Conservation (phyloP, 2,329 filamentous ascomycete genomes). For the Ceratocystiopsis sp. region DNA sequence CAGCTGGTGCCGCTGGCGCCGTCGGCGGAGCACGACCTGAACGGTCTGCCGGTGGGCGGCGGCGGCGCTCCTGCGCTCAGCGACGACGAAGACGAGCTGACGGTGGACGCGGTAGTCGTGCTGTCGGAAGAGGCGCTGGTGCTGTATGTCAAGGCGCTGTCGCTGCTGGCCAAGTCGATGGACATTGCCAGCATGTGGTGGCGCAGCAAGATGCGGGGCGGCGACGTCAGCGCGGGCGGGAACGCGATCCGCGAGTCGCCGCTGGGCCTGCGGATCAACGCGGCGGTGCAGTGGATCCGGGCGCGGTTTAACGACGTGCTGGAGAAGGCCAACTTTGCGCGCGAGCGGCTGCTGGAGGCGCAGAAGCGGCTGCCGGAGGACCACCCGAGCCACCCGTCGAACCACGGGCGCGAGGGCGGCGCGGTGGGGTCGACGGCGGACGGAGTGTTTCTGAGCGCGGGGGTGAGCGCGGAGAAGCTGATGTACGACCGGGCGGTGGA, state of each 20-base stretch:
- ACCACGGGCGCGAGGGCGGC: conserved; percentile 31
- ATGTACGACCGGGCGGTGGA: conserved; percentile 97
- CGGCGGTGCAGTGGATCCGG: conserved; percentile 89
- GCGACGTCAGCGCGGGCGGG: conserved; percentile 19
- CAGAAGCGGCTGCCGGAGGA: conserved; percentile 70
- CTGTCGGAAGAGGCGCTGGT: conserved; percentile 91
- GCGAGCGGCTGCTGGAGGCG: conserved; percentile 68
- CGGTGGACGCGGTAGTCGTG: conserved; percentile 66
- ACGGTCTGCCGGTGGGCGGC: conserved; percentile 28
- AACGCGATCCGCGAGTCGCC: conserved; percentile 27
- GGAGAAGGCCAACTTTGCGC: conserved; percentile 91
- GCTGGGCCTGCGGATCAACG: conserved; percentile 60
- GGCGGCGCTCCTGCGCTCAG: conserved; percentile 19
- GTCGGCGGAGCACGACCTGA: conserved; percentile 54
- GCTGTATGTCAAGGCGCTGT: conserved; percentile 86
- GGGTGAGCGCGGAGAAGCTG: conserved; percentile 84
- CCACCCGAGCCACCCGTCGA: conserved; percentile 73
- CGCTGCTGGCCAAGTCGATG: conserved; percentile 83
- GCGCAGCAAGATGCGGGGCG: conserved; percentile 57
- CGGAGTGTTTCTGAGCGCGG: conserved; percentile 68
- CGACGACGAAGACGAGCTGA: conserved; percentile 62
- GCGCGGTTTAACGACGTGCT: conserved; percentile 90
- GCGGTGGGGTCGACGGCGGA: conserved; percentile 42
- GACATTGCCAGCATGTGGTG: conserved; percentile 91
- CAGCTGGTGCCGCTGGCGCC: conserved; percentile 84